Base-by-base conservation (phyloP, 768 basidiomycete genomes). In the Suillus decipiens region DNA sequence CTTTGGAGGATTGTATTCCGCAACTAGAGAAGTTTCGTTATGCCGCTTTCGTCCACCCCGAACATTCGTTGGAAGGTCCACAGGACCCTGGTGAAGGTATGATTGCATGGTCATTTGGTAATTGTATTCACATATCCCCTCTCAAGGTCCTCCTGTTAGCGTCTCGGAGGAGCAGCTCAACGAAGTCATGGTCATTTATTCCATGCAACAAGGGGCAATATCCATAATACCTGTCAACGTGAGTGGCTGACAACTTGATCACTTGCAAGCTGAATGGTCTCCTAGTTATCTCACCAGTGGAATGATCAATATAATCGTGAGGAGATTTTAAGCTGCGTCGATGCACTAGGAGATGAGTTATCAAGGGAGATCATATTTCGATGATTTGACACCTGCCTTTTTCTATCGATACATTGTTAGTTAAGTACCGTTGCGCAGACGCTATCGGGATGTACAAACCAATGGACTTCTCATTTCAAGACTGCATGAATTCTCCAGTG, bases 21-120 rank as follows among this genome's bases (percentile, higher is more conserved):
- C 68, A 86, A n/a, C 79, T 99, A 10, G 86, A 93, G 39, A 78
- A 78, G 66, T 76, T 87, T 70, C 82, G 86, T 72, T 92, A 92
- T 72, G 87, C 85, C 28, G 84, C 81, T 68, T 96, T 89, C 73
- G 86, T 87, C 19, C 74, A 82, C 47, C 87, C 86, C n/a, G 80
- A 82, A 39, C 83, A 82, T 64, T 90, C 86, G 1, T 74, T 79
- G 36, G 72, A 70, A 54, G 72, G 72, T 37, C 61, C 75, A 36
- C 71, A 75, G 22, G 71, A 72, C 61, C 64, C 69, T 60, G 67
- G 60, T 45, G 68, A 70, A 54, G 69, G 79, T 77, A 61, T 33
- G 56, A 63, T 65, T 22, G 11, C 45, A 33, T 45, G 43, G 48
- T 61, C 9, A 5, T 33, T 15, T 14, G n/a, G 24, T 34, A 28